These are phyloP conservation scores for Hemileccinum impolitum DNA, from an alignment of 768 basidiomycete genomes.

Conservation along the genomic window DNA sequence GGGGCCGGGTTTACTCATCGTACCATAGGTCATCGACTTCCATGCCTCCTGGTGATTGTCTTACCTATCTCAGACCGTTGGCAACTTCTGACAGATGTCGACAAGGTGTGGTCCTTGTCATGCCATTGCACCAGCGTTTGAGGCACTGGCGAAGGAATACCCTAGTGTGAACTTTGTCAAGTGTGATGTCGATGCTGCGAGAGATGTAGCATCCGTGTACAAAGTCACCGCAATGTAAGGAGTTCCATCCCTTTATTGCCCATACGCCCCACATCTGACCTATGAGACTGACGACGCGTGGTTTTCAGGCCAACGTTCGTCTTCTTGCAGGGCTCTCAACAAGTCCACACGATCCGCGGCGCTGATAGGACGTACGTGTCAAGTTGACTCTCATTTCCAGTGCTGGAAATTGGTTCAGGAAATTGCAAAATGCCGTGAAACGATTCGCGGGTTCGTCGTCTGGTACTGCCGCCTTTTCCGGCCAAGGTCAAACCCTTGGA, in stretches of 20 bases:
- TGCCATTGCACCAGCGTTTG: slow-evolving; percentile 73
- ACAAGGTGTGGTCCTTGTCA: slow-evolving; percentile 85
- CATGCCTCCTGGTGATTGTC: slow-evolving; percentile 70
- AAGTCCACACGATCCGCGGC: slow-evolving; percentile 71
- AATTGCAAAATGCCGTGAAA: slow-evolving; percentile 54
- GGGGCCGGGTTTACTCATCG: not conserved
- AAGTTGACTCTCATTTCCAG: not conserved
- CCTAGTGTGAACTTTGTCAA: slow-evolving; percentile 77
- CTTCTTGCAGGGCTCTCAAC: slow-evolving; percentile 63
- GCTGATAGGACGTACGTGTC: slow-evolving; percentile 59
- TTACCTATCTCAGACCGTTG: slow-evolving; percentile 1
- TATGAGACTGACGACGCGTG: not conserved
- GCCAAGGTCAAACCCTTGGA: slow-evolving; percentile 72
- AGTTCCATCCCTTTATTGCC: not conserved
- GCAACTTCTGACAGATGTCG: slow-evolving; percentile 6
- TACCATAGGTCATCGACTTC: slow-evolving; percentile 74
- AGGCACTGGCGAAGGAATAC: slow-evolving; percentile 66
- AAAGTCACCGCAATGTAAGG: slow-evolving; percentile 70
- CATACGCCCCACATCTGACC: not conserved
- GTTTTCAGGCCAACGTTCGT: slow-evolving; percentile 75
- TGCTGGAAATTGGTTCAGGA: slow-evolving; percentile 37
- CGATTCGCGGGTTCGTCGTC: slow-evolving; percentile 45
- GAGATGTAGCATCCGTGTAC: slow-evolving; percentile 64
- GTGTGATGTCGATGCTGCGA: slow-evolving; percentile 71
- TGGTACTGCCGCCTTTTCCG: slow-evolving; percentile 51